Evolutionary conservation across 805 yeast species (phyloP), one percentile per base, ranked within the genome.

Genomic region (Candida sithepensis): DNA sequence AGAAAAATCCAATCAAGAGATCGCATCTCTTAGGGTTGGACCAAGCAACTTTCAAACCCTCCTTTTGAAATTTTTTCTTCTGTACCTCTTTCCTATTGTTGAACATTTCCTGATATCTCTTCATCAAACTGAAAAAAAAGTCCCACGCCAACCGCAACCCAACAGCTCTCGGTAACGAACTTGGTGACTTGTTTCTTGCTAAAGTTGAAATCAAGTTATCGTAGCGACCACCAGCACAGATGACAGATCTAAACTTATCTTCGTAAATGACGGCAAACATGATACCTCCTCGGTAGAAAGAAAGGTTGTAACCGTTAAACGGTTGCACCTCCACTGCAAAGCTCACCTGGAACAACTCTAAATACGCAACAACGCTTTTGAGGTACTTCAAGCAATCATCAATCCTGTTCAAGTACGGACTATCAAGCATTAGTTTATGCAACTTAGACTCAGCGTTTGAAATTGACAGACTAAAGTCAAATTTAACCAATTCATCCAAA

Each of bases 201-300:
- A 89, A 74, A 16, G 82, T 74, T 2, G 79, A 71, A 13, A 90
- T 78, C 53, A 94, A 72, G 19, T 73, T 71, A 58, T 92, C 98
- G 61, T 90, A 94, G 46, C 99, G 72, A 2, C 99, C 99, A 40
- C 99, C 99, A 0, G 94, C 92, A 14, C 94, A 94, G 37, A 94
- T 70, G 28, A 84, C 72, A 5, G 70, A 54, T 47, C 59, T 71
- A 63, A 52, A 60, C 56, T 74, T 81, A 3, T 81, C 84, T 46
- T 88, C 85, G 53, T 81, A 78, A 1, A 89, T 78, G 0, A 87
- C 88, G 56, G 89, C 96, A 62, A 92, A 94, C 96, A 94, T 89
- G 2, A 91, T 68, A 0, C 96, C 96, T 16, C 82, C 81, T 34
- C 75, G 71, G 61, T 91, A 94, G 61, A 89, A 92, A 9, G 82